Conservation (phyloP, 768 basidiomycete species). For the Boletus bicolor region DNA sequence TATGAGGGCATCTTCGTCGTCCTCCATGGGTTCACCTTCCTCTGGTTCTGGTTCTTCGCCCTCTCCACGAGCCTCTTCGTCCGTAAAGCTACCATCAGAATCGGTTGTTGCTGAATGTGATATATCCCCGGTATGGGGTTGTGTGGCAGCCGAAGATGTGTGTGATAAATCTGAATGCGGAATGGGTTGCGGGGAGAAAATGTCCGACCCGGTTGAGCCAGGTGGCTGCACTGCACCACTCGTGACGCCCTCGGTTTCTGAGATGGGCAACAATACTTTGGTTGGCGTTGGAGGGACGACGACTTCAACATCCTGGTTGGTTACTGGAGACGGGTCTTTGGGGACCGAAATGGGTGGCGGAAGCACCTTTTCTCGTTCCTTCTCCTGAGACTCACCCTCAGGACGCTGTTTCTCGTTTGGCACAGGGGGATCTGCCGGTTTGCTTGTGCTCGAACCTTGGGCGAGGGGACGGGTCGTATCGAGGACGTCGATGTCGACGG, state of each 20-base stretch:
- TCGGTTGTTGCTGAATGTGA: conserved; percentile 33
- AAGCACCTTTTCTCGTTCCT: conserved; percentile 37
- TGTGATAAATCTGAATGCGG: conserved; percentile 24
- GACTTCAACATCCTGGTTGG: conserved; percentile 35
- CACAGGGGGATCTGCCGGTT: conserved; percentile 20
- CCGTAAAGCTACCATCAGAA: conserved; percentile 44
- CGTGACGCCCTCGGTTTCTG: conserved; percentile 84
- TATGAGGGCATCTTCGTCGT: conserved; percentile 89
- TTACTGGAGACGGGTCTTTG: conserved; percentile 18
- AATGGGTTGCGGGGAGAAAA: conserved; percentile 28
- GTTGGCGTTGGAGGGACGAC: conserved; percentile 50
- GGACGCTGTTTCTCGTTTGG: conserved; percentile 30
- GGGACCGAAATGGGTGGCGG: conserved; percentile 20
- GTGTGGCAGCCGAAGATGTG: conserved; percentile 23
- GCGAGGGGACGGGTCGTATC: conserved; percentile 16
- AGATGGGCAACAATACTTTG: conserved; percentile 45
- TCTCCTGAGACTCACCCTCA: conserved; percentile 26
- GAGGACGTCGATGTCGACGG: conserved; percentile 39
- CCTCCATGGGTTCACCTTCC: conserved; percentile 62
- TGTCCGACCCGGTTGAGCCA: conserved; percentile 62
- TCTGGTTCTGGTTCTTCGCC: conserved; percentile 68
- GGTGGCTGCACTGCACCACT: conserved; percentile 93
- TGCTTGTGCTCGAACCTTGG: conserved; percentile 19
- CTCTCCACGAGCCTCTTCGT: conserved; percentile 65
- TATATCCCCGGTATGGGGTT: conserved; percentile 28